These are phyloP conservation scores for Plantago elongata DNA, from an alignment of 257 asterid genomes.

Conservation along the genomic window DNA sequence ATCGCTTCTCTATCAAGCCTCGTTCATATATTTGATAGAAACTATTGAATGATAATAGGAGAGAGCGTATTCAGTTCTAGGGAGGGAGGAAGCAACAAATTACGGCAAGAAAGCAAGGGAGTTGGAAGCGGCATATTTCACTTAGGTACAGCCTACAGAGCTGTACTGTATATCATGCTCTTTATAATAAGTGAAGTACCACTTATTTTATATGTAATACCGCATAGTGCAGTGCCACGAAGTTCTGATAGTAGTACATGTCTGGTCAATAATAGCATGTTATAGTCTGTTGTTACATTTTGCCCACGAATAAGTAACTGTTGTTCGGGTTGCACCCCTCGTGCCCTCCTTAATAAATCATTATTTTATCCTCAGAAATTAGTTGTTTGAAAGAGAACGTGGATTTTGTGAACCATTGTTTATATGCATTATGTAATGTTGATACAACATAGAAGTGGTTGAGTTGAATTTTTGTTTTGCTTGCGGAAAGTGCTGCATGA, in stretches of 20 bases:
- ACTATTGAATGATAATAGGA: conserved; percentile 39
- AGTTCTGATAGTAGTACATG: not conserved
- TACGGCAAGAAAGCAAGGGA: conserved; percentile 50
- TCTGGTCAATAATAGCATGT: not conserved
- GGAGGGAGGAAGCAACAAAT: conserved; percentile 50
- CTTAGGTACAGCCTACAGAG: conserved; percentile 16
- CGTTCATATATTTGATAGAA: not conserved
- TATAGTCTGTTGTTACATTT: not conserved
- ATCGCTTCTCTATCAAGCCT: not conserved
- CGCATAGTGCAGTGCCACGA: not conserved
- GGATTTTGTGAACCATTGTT: too few relatives aligned
- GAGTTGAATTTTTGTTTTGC: too few relatives aligned
- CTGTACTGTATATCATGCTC: not conserved
- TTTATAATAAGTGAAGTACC: not conserved
- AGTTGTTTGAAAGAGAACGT: too few relatives aligned
- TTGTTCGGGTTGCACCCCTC: too few relatives aligned
- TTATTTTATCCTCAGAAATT: too few relatives aligned
- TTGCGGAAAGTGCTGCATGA: too few relatives aligned
- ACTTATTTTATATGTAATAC: not conserved
- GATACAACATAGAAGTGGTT: too few relatives aligned
- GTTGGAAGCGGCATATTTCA: conserved; percentile 57
- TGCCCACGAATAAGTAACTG: too few relatives aligned
- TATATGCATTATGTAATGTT: too few relatives aligned
- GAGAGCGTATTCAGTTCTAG: conserved; percentile 44
- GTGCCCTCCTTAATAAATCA: too few relatives aligned